These are phyloP conservation scores for Canariomyces notabilis DNA, from an alignment of 2,329 filamentous ascomycete genomes.

Conservation along the genomic window DNA sequence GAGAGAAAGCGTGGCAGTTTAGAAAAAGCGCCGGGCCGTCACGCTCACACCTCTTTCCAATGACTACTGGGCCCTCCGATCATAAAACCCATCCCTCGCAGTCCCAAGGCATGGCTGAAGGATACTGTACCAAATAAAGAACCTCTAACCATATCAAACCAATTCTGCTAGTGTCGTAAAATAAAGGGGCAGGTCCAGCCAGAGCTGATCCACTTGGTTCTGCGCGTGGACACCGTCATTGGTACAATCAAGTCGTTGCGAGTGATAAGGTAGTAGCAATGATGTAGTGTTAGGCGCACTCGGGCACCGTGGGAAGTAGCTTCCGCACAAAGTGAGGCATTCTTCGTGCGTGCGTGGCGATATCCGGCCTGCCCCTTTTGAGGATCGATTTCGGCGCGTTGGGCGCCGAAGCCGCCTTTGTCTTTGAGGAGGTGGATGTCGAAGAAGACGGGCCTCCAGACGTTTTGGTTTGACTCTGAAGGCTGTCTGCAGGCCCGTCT, in stretches of 20 bases:
- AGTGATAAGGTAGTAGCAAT: conserved; percentile 14
- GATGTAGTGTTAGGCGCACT: conserved; percentile 28
- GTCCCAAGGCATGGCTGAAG: conserved; percentile 8
- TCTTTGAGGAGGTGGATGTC: conserved; percentile 35
- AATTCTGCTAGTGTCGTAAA: conserved; percentile 18
- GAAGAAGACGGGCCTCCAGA: conserved; percentile 59
- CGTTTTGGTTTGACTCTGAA: conserved; percentile 40
- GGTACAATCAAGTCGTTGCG: conserved; percentile 10
- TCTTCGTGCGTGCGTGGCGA: conserved; percentile 34
- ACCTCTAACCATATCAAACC: conserved; percentile 17
- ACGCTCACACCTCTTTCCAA: conserved; percentile 13
- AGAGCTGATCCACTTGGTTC: conserved; percentile 15
- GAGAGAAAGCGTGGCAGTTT: conserved; percentile 7
- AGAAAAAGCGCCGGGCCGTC: conserved; percentile 9
- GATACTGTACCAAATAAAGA: conserved; percentile 10
- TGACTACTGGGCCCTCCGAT: conserved; percentile 15
- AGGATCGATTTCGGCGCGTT: conserved; percentile 39
- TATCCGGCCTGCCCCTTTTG: conserved; percentile 39
- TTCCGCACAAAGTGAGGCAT: conserved; percentile 35
- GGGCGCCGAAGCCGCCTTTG: conserved; percentile 31
- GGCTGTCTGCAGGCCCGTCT: conserved; percentile 61
- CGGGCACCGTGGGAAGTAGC: conserved; percentile 34
- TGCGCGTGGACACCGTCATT: conserved; percentile 16
- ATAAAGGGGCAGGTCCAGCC: conserved; percentile 18
- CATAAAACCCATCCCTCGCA: conserved; percentile 17